Evolutionary conservation across 2,329 filamentous ascomycete genomes (phyloP), one percentile per base, ranked within the genome.

Genomic region (Camillea tinctor): DNA sequence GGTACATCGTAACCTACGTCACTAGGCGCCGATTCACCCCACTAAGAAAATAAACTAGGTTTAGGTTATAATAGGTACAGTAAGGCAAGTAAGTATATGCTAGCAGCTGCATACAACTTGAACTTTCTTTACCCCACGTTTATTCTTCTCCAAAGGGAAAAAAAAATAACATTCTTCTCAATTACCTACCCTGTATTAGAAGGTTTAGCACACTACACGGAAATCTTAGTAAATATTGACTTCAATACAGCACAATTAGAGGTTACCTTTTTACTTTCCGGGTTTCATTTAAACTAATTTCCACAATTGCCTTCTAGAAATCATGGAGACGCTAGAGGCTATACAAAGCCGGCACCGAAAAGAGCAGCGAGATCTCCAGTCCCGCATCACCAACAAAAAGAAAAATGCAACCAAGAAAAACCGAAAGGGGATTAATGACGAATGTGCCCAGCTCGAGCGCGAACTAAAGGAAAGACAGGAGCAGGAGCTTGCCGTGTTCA

Each of bases 371-470:
- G 94, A 98, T 62, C 83, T 99, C 23, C 91, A 96, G 74, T 84
- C 87, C 55, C 88, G 89, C 61, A 88, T 96, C 71, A 97, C 92
- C 4, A 93, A 90, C 77, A 98, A 97, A 83, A 99, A 97, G 82
- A 98, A 97, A 81, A 89, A 91, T 68, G 93, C 95, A 17, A 96
- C 90, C 52, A 99, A 98, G 78, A 92, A 87, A 86, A 93, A 83
- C 68, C 86, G 80, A 70, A 92, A 89, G 73, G 88, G 88, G 24
- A 81, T 94, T 71, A 92, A 90, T 49, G 82, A 89, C 56, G 91
- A 94, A 72, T 92, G 91, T 66, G 88, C 89, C 61, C 81, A 84
- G 56, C 79, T 92, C 65, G 90, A 94, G 74, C 79, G 84, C 7
- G 77, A 85, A 58, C 72, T 91, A 50, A 86, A 85, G 63, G 88